Base-by-base conservation (phyloP, 192 early-diverging fungal species). In the Tieghemiomyces parasiticus region DNA sequence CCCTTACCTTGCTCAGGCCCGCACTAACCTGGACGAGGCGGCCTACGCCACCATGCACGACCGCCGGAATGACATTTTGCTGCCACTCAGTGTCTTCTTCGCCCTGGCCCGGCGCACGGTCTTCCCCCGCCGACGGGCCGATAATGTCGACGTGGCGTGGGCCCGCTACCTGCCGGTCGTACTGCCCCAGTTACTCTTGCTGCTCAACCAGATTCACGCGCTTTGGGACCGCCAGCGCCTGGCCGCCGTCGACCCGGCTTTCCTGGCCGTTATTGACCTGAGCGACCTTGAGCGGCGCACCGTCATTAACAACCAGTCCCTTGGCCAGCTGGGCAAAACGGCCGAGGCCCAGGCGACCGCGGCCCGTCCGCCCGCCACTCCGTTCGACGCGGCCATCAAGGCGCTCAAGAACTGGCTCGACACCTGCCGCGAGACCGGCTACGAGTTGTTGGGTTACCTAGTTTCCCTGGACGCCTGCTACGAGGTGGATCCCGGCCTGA, bases 71-170 rank as follows among this genome's bases (percentile, higher is more conserved):
- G 30, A 56, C 26, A 20, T 56, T 3, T 14, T 56, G 54, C 54
- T 34, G 30, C 8, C 31, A 1, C 54, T 56, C 20, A 29, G 32
- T 31, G 54, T 56, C 13, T 56, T 56, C 29, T 34, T 56, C 4
- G 34, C 33, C 1, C 26, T 56, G 31, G 54, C 54, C 32, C 54
- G 54, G 30, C 54, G 54, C 3, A 56, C 54, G 29, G 29, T 56
- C 28, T 33, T 16, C 31, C 16, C 54, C 20, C 32, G 54, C 33
- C 29, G 33, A 2, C 54, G 16, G 20, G 26, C 24, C 50, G 30
- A 24, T 20, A 16, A 20, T 28, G 16, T 29, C 50, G 26, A 14
- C 50, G 30, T 52, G 50, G 24, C 33, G 0, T 56, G 54, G 54
- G 31, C 12, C 13, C 26, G 54, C 2, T 56, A 34, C 33, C 9